A percentile compares a stretch with the other conserved stretches of the same genome.
Conservation (phyloP, 2,329 filamentous ascomycete genomes). For the Arthrobotrys conoides region DNA sequence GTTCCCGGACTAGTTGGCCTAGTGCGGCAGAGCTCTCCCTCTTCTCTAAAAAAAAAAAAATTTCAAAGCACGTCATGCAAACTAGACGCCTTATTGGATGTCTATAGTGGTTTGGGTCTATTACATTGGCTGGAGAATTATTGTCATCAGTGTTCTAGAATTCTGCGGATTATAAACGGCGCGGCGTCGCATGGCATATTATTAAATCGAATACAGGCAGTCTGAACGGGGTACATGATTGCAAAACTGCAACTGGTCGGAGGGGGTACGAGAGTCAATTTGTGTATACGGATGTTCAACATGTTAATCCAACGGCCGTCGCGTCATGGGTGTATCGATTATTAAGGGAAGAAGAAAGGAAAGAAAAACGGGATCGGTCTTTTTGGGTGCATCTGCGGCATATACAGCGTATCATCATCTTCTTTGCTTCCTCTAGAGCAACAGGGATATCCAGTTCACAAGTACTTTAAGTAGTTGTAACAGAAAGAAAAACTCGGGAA, state of each 20-base stretch:
- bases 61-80: constrained; percentile 56
- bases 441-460: constrained; percentile 26
- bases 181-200: constrained; percentile 16
- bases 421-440: constrained; percentile 38
- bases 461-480: constrained; percentile 27
- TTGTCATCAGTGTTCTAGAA: constrained; percentile 23
- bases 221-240: constrained; percentile 12
- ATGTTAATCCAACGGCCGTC: constrained; percentile 5
- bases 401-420: constrained; percentile 29
- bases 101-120: neutral
- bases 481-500: constrained; percentile 18
- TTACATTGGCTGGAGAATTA: constrained; percentile 4
- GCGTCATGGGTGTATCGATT: neutral
- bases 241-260: neutral
- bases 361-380: constrained; percentile 7
- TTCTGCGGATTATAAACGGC: constrained; percentile 18
- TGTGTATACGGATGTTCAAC: constrained; percentile 5
- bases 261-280: constrained; percentile 6
- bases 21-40: constrained; percentile 54
- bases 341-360: neutral
- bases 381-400: constrained; percentile 20
- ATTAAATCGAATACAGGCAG: constrained; percentile 22
- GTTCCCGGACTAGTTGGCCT: constrained; percentile 24
- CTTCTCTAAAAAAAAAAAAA: constrained; percentile 12
- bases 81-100: constrained; percentile 37